Evolutionary conservation across 768 basidiomycete genomes (phyloP).

Genomic region (Gloeophyllum trabeum): DNA sequence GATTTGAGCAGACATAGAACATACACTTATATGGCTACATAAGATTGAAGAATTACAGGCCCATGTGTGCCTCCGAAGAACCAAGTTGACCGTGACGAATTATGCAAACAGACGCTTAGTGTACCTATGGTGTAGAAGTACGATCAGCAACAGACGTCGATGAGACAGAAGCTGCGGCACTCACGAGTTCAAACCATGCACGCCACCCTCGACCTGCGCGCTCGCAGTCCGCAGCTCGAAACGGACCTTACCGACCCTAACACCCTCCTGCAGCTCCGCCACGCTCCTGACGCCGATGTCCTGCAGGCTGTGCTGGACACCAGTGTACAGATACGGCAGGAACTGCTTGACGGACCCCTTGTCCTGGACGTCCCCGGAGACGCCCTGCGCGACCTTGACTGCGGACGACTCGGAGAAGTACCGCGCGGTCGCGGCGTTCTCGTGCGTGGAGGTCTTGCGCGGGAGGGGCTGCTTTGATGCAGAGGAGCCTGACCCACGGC

Average conservation of each 20-base stretch:
- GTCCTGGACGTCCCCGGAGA: conserved; percentile 94
- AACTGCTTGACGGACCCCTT: conserved; percentile 93
- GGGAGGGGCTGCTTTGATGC: conserved; percentile 36
- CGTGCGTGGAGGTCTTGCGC: conserved; percentile 37
- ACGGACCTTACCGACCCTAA: conserved; percentile 54
- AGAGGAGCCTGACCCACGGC: conserved; percentile 12
- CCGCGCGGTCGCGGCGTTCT: conserved; percentile 92
- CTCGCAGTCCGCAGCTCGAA: conserved; percentile 93
- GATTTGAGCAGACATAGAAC: no score
- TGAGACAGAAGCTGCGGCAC: conserved; percentile 21
- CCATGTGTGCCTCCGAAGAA: no score
- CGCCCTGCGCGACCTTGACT: conserved; percentile 95
- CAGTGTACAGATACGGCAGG: conserved; percentile 72
- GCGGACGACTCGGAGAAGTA: conserved; percentile 91
- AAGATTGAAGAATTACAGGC: no score
- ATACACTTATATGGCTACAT: no score
- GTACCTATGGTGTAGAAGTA: conserved; percentile 24
- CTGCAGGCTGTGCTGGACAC: conserved; percentile 90
- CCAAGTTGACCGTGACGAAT: neutral
- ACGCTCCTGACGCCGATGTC: conserved; percentile 78
- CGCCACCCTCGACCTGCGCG: conserved; percentile 92
- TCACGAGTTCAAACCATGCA: conserved; percentile 92
- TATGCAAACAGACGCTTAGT: conserved; percentile 45
- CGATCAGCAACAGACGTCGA: neutral
- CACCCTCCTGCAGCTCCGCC: conserved; percentile 52